Base-by-base conservation (phyloP, 2,329 filamentous ascomycete genomes). In the Seiridium unicorne region DNA sequence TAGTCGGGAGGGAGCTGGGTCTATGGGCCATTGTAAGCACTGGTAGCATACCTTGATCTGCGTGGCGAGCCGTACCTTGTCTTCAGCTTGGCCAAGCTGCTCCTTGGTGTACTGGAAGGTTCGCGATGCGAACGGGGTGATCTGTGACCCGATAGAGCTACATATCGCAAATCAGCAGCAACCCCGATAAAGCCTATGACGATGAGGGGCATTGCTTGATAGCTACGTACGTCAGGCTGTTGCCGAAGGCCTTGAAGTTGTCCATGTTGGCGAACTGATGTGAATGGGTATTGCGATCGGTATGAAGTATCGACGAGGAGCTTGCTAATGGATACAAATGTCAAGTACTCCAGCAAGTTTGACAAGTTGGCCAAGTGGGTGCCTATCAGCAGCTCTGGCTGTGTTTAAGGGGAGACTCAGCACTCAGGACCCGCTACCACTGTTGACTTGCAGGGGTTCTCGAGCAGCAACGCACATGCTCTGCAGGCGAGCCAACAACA, bases 101-200 rank as follows among this genome's bases (percentile, higher is more conserved):
- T 99, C 95, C 83, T 96, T 97, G 75, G 97, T 92, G 82, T 94
- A 96, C 81, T 99, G 95, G 77, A 96, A 92, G 60, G 93, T 97
- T 73, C 94, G 90, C 72, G 92, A 90, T 66, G 93, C 93, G 75
- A 96, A 97, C 42, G 95, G 95, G 66, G 92, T 93, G 78, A 98
- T 91, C 69, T 89, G 89, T 66, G 91, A 89, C 73, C 93, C 93
- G 72, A 87, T 74, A 72, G 80, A 82, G 72, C 81, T 82, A 69
- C 36, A 44, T 34, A 59, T 46, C 51, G 44, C 35, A 48, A 36
- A 34, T 49, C 56, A 61, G 61, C 42, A 44, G 18, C 44, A 18
- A 13, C 31, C 18, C n/a, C 44, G 31, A 18, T 55, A 35, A 44
- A 38, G 35, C 35, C 44, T 42, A 35, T 31, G 32, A 42, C 31